Base-by-base conservation (phyloP, 805 yeast species). In the Zygosaccharomyces kombuchaensis region DNA sequence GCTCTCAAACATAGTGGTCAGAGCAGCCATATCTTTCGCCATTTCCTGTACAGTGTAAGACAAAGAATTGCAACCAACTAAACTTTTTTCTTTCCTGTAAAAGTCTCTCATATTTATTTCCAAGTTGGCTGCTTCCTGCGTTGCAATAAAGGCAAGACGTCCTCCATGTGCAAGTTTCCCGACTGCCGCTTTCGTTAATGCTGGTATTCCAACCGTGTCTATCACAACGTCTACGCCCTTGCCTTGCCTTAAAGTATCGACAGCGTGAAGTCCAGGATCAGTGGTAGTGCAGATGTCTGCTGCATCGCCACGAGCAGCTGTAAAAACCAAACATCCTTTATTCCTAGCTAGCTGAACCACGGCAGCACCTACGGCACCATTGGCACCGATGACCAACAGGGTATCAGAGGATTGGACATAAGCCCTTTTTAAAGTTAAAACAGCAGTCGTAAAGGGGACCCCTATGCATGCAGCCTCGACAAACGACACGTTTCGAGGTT, bases 371-470 rank as follows among this genome's bases (percentile, higher is more conserved):
- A 43, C 46, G 4, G 46, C 31, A 3, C 46, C 46, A 30, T 16
- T 23, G 12, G 43, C 46, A 5, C 46, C 46, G 8, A 43, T 43
- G 5, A 43, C 43, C 21, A 36, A 29, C 14, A 43, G 31, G 9
- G 22, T 29, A 6, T 36, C 46, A 7, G 32, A 36, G 13, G 25
- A 8, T 22, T 30, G 25, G 7, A 23, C 37, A 13, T 4, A 12
- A 6, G 43, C 43, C 37, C 19, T 30, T 12, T 32, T 36, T 30
- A 37, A 17, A 7, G 30, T 25, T 25, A 36, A 22, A 9, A 17
- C 16, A n/a, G 46, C 46, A 5, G 46, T 43, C n/a, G 46, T 37
- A 36, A 43, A 37, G 2, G 46, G 46, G 13, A 43, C 46, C 23
- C 46, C 46, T 17, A 43, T 14, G 31, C 46, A 37, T 3, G 46